These are phyloP conservation scores for Sphagnum fallax DNA, from an alignment of 228 moss, liverwort and hornwort genomes.

Conservation along the genomic window DNA sequence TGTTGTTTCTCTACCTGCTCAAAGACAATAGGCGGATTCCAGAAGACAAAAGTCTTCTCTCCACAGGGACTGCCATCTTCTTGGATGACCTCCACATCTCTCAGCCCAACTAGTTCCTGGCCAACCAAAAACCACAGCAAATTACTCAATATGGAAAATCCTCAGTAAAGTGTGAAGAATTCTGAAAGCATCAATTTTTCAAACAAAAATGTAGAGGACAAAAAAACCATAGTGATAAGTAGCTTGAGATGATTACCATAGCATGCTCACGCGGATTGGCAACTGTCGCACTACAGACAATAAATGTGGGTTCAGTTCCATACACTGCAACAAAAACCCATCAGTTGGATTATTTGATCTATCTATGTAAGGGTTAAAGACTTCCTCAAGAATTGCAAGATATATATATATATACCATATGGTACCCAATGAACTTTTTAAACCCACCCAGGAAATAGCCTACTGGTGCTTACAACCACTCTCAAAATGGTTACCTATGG, in stretches of 20 bases:
- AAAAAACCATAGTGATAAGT: neutral
- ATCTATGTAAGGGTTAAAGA: no score
- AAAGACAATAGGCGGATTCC: conserved; percentile 69
- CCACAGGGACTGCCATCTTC: conserved; percentile 92
- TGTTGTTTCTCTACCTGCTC: conserved; percentile 31
- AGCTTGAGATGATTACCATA: conserved; percentile 31
- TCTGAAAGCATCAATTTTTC: no score
- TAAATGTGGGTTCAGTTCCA: conserved; percentile 76
- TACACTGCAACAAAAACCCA: conserved; percentile 48
- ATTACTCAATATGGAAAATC: neutral
- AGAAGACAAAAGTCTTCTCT: conserved; percentile 80
- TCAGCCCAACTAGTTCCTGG: conserved; percentile 77
- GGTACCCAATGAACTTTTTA: no score
- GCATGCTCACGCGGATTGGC: conserved; percentile 88
- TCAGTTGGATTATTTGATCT: neutral
- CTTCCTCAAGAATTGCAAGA: no score
- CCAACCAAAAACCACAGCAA: conserved; percentile 1
- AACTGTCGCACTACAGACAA: conserved; percentile 90
- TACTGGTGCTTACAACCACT: no score
- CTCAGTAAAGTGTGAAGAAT: neutral
- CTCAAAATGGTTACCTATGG: no score
- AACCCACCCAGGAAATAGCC: neutral
- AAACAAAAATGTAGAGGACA: neutral
- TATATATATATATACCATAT: no score
- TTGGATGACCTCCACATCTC: conserved; percentile 63